phyloP scores from a whole-genome alignment of 1,284 basidiomycete species.

The Prillingera fragicola region DNA sequence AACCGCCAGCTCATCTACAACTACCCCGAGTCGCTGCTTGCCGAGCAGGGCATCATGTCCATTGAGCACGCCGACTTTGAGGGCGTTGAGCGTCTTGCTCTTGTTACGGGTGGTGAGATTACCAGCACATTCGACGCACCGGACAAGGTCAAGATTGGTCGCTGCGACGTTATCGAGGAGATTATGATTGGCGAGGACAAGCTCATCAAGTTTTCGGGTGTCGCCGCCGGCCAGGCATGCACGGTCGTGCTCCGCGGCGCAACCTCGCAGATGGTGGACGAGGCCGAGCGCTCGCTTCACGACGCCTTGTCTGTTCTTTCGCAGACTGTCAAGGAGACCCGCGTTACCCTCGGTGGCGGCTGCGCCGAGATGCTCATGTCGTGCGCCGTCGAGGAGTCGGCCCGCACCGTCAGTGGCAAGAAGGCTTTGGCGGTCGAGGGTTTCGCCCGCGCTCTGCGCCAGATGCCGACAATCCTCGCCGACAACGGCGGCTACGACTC shows the following conservation, averaged over 20 bases:
- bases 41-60: slow-evolving; percentile 89
- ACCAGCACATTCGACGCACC: slow-evolving; percentile 92
- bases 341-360: slow-evolving; percentile 89
- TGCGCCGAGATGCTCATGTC: slow-evolving; percentile 98
- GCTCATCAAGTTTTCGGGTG: slow-evolving; percentile 98
- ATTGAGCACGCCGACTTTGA: slow-evolving; percentile 99
- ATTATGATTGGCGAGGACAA: slow-evolving; percentile 99
- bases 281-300: slow-evolving; percentile 95
- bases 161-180: slow-evolving; percentile 94
- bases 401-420: slow-evolving; percentile 81
- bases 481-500: slow-evolving; percentile 98
- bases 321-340: slow-evolving; percentile 95
- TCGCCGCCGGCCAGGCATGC: slow-evolving; percentile 97
- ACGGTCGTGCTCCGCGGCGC: slow-evolving; percentile 96
- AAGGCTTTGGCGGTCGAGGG: slow-evolving; percentile 92
- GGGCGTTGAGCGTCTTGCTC: slow-evolving; percentile 89
- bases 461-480: slow-evolving; percentile 90
- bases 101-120: slow-evolving; percentile 98
- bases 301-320: slow-evolving; percentile 96
- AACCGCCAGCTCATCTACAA: slow-evolving; percentile 99
- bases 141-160: slow-evolving; percentile 86
- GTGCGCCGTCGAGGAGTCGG: slow-evolving; percentile 85
- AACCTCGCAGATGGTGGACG: slow-evolving; percentile 97
- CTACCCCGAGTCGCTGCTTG: slow-evolving; percentile 90
- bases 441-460: slow-evolving; percentile 76